Evolutionary conservation across 192 early-diverging fungal species (phyloP).

Genomic region (Ambispora gerdemannii): DNA sequence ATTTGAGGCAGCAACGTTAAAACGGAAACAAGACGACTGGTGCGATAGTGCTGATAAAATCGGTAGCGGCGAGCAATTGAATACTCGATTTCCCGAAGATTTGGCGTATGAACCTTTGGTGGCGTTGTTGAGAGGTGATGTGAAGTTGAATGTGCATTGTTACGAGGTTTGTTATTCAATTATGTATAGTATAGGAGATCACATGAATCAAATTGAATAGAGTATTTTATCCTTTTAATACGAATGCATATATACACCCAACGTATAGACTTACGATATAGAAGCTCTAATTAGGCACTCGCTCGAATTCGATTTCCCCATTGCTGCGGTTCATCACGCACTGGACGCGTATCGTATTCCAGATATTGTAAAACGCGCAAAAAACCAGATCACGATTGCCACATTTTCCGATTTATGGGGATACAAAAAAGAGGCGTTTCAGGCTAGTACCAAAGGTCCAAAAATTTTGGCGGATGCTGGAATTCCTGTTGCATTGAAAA

Average conservation of each 20-base stretch:
- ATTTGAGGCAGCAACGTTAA: conserved; percentile 46
- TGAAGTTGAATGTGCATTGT: conserved; percentile 70
- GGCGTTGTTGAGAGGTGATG: conserved; percentile 64
- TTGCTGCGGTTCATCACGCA: conserved; percentile 77
- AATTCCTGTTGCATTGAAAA: conserved; percentile 72
- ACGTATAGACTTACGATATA: conserved; percentile 53
- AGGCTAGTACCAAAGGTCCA: conserved; percentile 55
- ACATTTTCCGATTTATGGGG: conserved; percentile 65
- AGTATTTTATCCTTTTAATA: too few relatives aligned
- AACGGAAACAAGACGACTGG: conserved; percentile 61
- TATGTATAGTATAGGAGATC: too few relatives aligned
- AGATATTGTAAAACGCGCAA: conserved; percentile 54
- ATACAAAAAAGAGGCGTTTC: conserved; percentile 79
- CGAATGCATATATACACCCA: too few relatives aligned
- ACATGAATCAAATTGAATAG: too few relatives aligned
- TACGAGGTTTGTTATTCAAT: conserved; percentile 42
- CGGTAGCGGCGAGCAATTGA: conserved; percentile 41
- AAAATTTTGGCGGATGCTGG: conserved; percentile 63
- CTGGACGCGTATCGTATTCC: conserved; percentile 70
- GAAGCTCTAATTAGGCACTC: conserved; percentile 71
- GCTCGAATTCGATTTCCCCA: conserved; percentile 71
- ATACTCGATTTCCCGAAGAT: conserved; percentile 57
- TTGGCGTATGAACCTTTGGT: conserved; percentile 58
- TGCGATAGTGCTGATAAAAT: conserved; percentile 40
- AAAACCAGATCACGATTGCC: conserved; percentile 63